Base-by-base conservation (phyloP, 2,329 filamentous ascomycete genomes). In the Cladosporium austrohemisphaericum region DNA sequence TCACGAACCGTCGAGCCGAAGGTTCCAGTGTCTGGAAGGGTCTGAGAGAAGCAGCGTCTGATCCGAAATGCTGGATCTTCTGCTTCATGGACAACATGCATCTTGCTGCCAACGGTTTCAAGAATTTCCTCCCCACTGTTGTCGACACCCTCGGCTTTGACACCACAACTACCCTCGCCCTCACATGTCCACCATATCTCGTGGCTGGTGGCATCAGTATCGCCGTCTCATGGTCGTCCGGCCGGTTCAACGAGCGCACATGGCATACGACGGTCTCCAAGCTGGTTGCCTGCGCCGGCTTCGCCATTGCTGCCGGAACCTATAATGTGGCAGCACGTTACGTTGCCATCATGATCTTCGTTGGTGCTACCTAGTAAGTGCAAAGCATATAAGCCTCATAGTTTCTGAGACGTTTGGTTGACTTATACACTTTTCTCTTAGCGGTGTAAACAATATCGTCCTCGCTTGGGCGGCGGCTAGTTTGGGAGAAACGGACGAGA, bases 1-100 rank as follows among this genome's bases (percentile, higher is more conserved):
- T 65, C 5, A 77, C 75, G 6, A 69, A 78, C 7, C 72, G 74
- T 16, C 73, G 74, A 20, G 59, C 69, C 13, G 64, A 65, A 23
- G 70, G 67, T 36, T 71, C 68, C 3, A 75, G 67, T 4, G 68
- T 70, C 3, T 47, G 44, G 44, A 36, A 47, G 19, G 44, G 44
- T 16, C 22, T 47, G 23, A 19, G 35, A 14, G 35, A 37, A 3
- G 36, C 36, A 11, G 36, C 36, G 13, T 19, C 18, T 13, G 36
- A 38, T n/a, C 36, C 36, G 18, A 38, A 38, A 19, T 16, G 3
- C 10, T 29, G 32, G 43, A 25, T 47, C 13, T 47, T 47, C 35
- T 29, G 23, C 14, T 47, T 47, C 16, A 47, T 47, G 44, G 32
- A 47, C 8, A 36, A 47, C 16, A 38, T 38, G 33, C 44, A 47